phyloP scores from a whole-genome alignment of 805 yeast genomes.

The Saccharomycopsis fermentans region DNA sequence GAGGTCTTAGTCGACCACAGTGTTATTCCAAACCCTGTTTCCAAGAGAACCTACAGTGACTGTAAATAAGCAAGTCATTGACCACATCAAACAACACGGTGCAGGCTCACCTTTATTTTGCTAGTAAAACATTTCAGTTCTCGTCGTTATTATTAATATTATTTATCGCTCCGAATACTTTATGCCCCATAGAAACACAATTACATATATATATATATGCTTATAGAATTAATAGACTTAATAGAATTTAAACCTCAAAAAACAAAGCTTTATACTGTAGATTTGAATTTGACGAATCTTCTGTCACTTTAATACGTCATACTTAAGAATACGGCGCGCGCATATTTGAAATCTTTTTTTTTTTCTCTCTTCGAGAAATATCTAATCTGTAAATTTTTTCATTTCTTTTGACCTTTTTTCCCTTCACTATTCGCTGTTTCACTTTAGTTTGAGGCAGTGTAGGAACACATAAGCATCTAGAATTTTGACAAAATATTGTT shows the following conservation, averaged over 20 bases:
- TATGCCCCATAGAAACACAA: too few species aligned
- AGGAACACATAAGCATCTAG: too few species aligned
- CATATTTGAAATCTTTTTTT: neutral
- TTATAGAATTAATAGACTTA: too few species aligned
- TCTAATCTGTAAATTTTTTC: neutral
- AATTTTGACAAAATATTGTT: too few species aligned
- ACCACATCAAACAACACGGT: neutral
- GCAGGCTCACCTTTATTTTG: neutral
- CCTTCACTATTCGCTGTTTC: too few species aligned
- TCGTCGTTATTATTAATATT: too few species aligned
- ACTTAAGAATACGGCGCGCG: neutral
- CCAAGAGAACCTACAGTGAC: constrained; percentile 36
- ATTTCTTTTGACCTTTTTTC: neutral
- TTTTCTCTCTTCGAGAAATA: neutral
- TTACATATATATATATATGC: too few species aligned
- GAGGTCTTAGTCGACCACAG: constrained; percentile 36
- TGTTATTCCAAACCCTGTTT: constrained; percentile 54
- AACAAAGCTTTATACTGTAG: too few species aligned
- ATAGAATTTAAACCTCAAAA: too few species aligned
- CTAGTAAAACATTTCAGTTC: neutral
- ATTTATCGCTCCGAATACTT: too few species aligned
- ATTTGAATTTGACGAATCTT: neutral
- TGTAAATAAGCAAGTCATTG: constrained; percentile 1
- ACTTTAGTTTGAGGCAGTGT: too few species aligned
- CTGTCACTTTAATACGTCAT: neutral